Evolutionary conservation across 2,329 filamentous ascomycete species (phyloP).

Genomic region (Pseudogymnoascus sp.): DNA sequence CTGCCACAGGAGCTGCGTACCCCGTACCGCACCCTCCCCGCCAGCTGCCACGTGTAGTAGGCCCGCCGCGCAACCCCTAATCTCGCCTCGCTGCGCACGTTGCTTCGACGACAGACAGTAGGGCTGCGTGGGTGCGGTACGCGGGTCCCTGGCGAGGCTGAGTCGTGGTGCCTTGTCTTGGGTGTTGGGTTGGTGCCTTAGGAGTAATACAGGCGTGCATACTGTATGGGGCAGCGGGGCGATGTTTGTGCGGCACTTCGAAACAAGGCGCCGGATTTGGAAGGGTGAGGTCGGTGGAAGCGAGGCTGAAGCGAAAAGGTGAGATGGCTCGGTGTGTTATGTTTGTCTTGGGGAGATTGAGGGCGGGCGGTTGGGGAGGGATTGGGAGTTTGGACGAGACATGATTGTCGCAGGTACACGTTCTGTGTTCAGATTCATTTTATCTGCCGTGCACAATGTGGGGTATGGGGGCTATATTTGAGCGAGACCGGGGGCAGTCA

Average conservation of each 20-base stretch:
- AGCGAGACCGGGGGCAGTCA: neutral
- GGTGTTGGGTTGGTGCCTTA: neutral
- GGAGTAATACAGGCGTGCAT: too few relatives aligned
- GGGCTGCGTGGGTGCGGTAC: neutral
- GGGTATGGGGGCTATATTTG: neutral
- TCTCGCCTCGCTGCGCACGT: neutral
- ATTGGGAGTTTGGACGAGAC: neutral
- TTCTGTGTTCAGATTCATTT: neutral
- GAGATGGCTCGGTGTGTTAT: neutral
- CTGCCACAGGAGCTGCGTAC: neutral
- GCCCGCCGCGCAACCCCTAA: neutral
- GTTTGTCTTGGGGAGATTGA: neutral
- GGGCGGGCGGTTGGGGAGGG: neutral
- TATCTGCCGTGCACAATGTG: neutral
- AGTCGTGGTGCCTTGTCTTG: neutral
- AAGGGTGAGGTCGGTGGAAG: neutral
- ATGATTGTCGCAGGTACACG: slow-evolving; percentile 1
- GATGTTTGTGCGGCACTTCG: neutral
- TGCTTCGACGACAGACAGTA: neutral
- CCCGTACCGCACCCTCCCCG: neutral
- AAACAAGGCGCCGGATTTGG: neutral
- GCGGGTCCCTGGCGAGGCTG: neutral
- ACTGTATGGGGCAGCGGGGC: too few relatives aligned
- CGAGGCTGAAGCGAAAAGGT: neutral
- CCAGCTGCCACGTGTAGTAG: neutral